Evolutionary conservation across 495 filamentous ascomycete species (phyloP).

Genomic region (Durotheca rogersii): DNA sequence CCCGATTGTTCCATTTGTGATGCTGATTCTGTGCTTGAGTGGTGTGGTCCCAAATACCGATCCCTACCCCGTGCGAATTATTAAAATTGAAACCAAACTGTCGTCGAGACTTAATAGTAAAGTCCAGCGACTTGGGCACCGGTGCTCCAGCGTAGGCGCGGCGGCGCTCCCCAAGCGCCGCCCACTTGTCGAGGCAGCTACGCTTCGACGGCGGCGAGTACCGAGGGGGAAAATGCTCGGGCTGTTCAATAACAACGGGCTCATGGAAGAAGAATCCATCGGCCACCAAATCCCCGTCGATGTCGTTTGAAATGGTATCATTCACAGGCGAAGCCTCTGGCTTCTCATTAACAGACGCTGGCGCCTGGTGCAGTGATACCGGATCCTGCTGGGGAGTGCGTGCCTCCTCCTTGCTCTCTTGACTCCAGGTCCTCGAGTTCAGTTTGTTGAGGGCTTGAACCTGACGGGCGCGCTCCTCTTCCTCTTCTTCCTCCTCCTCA

Average conservation of each 20-base stretch:
- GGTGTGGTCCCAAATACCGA: conserved; percentile 40
- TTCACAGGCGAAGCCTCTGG: conserved; percentile 41
- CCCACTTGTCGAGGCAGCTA: conserved; percentile 77
- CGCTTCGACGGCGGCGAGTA: conserved; percentile 55
- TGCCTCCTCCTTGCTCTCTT: conserved; percentile 61
- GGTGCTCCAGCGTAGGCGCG: conserved; percentile 61
- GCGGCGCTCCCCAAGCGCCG: conserved; percentile 75
- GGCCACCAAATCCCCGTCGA: conserved; percentile 58
- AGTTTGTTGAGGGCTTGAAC: conserved; percentile 65
- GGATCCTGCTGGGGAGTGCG: conserved; percentile 52
- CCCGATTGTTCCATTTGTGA: conserved; percentile 41
- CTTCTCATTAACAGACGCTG: conserved; percentile 49
- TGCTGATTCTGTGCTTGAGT: conserved; percentile 18
- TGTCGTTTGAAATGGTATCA: conserved; percentile 45
- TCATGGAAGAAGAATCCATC: conserved; percentile 73
- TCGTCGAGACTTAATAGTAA: conserved; percentile 42
- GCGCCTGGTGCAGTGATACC: conserved; percentile 38
- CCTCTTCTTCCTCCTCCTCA: conserved; percentile 73
- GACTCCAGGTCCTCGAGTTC: conserved; percentile 79
- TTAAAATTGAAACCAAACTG: conserved; percentile 39
- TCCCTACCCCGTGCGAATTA: conserved; percentile 35
- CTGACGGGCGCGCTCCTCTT: conserved; percentile 60
- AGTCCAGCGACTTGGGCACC: conserved; percentile 46
- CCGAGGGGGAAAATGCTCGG: conserved; percentile 40
- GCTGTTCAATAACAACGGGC: conserved; percentile 44